Conservation (phyloP, 345 rosid genomes). For the Eucalyptus globulus region DNA sequence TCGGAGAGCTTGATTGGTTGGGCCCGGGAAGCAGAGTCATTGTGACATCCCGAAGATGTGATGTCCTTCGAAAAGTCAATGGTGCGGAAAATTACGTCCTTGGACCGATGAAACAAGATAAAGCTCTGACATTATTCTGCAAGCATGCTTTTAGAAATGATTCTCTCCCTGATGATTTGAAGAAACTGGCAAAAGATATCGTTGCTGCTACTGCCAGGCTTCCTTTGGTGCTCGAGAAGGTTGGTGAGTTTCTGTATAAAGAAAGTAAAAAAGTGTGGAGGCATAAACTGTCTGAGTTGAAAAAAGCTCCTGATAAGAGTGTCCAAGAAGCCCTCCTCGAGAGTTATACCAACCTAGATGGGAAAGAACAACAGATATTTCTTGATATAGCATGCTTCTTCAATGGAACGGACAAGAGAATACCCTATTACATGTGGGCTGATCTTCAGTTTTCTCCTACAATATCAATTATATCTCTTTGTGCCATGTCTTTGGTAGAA, state of each 20-base stretch:
- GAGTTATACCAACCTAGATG: too few species aligned
- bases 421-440: too few species aligned
- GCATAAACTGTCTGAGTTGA: fast-evolving
- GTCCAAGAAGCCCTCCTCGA: fast-evolving
- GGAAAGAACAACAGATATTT: fast-evolving
- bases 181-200: fast-evolving
- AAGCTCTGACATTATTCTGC: too few species aligned
- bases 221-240: too few species aligned
- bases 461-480: too few species aligned
- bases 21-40: too few species aligned
- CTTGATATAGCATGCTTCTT: too few species aligned
- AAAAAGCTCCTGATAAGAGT: fast-evolving
- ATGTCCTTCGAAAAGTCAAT: fast-evolving
- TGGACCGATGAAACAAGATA: fast-evolving
- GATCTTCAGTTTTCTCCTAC: too few species aligned
- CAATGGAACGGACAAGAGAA: fast-evolving
- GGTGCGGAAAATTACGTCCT: fast-evolving
- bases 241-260: fast-evolving
- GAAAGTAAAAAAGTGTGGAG: fast-evolving
- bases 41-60: fast-evolving
- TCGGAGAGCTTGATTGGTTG: too few species aligned
- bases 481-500: fast-evolving
- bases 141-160: fast-evolving
- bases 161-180: fast-evolving
- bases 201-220: fast-evolving